Conservation (phyloP, 2,329 filamentous ascomycete genomes). For the Botrytis cinerea region DNA sequence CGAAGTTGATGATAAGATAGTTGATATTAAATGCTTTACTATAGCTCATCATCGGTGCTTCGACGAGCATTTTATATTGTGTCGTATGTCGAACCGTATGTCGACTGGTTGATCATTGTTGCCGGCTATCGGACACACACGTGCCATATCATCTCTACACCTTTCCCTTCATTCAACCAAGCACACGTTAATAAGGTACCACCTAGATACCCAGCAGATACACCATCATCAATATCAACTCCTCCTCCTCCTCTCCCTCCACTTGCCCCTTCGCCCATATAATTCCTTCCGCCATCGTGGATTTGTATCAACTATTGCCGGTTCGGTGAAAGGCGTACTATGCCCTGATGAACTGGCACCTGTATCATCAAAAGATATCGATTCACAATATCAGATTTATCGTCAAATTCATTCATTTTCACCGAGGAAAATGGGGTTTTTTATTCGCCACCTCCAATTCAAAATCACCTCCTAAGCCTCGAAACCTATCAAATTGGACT, state of each 20-base stretch:
- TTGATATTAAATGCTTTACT: not conserved
- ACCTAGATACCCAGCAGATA: not conserved
- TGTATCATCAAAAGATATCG: not conserved
- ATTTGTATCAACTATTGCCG: not conserved
- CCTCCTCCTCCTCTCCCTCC: not conserved
- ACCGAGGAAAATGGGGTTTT: not conserved
- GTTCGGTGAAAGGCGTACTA: not conserved
- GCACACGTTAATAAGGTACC: not conserved
- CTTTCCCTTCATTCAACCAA: not conserved
- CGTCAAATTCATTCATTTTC: not conserved
- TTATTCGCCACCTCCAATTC: not conserved
- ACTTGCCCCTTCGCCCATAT: not conserved
- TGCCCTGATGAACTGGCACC: not conserved
- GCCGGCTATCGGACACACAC: not conserved
- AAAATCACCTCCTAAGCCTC: not conserved
- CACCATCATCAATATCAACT: not conserved
- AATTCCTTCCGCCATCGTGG: not conserved
- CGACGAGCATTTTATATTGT: not conserved
- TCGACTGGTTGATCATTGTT: too few species aligned
- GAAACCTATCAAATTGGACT: not conserved
- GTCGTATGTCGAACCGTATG: not conserved
- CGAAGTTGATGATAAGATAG: not conserved
- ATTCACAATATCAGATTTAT: not conserved
- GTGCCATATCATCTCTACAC: not conserved
- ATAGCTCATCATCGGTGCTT: not conserved